Evolutionary conservation across 2,329 filamentous ascomycete species (phyloP), one percentile per base, ranked within the genome.

Genomic region (Colletotrichum nymphaeae): DNA sequence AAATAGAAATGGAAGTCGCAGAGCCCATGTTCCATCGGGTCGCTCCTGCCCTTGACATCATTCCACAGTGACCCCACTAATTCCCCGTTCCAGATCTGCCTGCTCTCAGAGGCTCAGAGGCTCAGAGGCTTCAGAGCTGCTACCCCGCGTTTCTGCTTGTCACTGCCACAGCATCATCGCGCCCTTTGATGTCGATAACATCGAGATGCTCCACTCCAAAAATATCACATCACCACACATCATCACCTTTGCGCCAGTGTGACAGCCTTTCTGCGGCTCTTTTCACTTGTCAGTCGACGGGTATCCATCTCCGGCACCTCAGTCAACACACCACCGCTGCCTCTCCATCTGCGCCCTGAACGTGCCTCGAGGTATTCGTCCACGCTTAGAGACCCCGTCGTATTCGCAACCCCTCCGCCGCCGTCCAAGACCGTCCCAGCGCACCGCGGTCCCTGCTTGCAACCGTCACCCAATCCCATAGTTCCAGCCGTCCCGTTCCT

Each of bases 11-110:
- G 37, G 37, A 19, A 28, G 42, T 49, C 7, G 42, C 16, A 49
- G 16, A n/a, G 16, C 7, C 16, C 19, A 49, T 9, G 42, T 49
- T 19, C 42, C 42, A 9, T 49, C 7, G 37, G 16, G 19, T 49
- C 7, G 42, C 42, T 49, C 42, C 42, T 49, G 42, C 42, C 56
- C 32, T 73, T 73, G 71, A 73, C 71, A 70, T 70, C 71, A 73
- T 70, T 60, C 46, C 14, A 12, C n/a, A 57, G 14, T 5, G 0
- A 19, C 6, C 59, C 71, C 67, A 70, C 71, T 73, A 73, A 73
- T 70, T 73, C 2, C 67, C 67, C 19, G 67, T 70, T 70, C 28
- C 56, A 66, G 19, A 16, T 22, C 5, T 19, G n/a, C 32, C 32
- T 57, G 22, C 14, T 28, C 16, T 52, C 59, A 5, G 53, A 67